Base-by-base conservation (phyloP, 345 rosid genomes). In the Corymbia maculata region DNA sequence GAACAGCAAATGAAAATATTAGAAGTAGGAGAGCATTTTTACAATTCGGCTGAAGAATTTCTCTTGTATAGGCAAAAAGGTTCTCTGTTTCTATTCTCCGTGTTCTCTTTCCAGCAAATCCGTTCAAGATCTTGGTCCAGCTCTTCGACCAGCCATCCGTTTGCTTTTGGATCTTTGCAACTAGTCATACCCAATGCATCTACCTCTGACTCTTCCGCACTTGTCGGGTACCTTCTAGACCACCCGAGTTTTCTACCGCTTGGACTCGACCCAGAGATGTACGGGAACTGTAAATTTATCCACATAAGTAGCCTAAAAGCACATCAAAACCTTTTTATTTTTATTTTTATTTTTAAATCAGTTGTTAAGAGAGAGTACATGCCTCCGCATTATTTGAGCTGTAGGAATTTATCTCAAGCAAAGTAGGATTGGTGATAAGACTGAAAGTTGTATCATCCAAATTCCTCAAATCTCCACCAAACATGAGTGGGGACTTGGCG, bases 401-500 rank as follows among this genome's bases (percentile, higher is more conserved):
- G 86, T 92, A 92, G 64, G 91, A 89, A 87, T 97, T 95, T 88
- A 97, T 95, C 89, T 95, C 95, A 86, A 97, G 95, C 51, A 94
- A 47, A 1, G 92, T 92, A 61, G 98, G 98, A 87, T 97, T 93
- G 88, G 99, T 93, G 85, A 97, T 96, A 85, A 97, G 89, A 90
- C 75, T 88, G 88, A 90, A 94, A 51, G 99, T 96, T 53, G 92
- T 30, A 8, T 91, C 91, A 86, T 96, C 97, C n/a, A 97, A 94
- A 44, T 92, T 94, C 91, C 96, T 93, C 85, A 94, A 91, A 89
- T 96, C 99, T 89, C 99, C 99, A 85, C 99, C 99, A 89, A 94
- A 96, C 97, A 97, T 95, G 51, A 97, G 95, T 87, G 99, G 99
- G 21, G 99, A 96, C 94, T 93, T 97, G 59, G 96, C 98, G 70